phyloP scores from a whole-genome alignment of 257 asterid genomes.

The Primulina tabacum region DNA sequence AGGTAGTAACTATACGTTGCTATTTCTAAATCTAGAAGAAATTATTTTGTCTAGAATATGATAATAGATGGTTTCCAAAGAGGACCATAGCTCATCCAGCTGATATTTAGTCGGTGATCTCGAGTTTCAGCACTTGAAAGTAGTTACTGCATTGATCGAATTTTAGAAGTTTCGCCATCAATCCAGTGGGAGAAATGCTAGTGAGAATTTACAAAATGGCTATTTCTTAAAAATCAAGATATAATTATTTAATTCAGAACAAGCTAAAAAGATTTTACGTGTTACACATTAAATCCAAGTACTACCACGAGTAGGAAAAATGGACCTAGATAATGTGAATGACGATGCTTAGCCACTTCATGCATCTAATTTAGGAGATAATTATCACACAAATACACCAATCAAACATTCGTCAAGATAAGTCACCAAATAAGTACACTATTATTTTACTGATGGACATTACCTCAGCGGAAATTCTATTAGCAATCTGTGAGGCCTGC shows the following conservation, averaged over 20 bases:
- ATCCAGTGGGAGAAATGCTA: background rate
- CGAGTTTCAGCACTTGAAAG: background rate
- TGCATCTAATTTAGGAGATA: background rate
- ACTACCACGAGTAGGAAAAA: background rate
- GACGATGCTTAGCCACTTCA: background rate
- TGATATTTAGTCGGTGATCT: background rate
- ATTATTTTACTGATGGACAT: slow-evolving; percentile 16
- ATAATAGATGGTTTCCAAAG: background rate
- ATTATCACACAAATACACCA: background rate
- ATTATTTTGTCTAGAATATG: background rate
- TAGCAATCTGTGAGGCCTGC: slow-evolving; percentile 60
- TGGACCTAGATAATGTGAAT: background rate
- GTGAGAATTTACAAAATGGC: background rate
- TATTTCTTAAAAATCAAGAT: background rate
- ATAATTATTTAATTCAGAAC: background rate
- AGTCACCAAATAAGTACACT: background rate
- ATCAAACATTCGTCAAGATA: background rate
- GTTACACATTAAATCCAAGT: slow-evolving; percentile 5
- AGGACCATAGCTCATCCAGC: background rate
- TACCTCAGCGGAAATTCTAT: slow-evolving; percentile 64
- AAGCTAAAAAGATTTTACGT: background rate
- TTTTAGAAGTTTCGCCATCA: background rate
- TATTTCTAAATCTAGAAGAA: background rate
- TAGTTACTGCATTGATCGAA: background rate
- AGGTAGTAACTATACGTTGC: background rate